These are phyloP conservation scores for Gossypium laxum DNA, from an alignment of 441 rosid species.

Conservation along the genomic window DNA sequence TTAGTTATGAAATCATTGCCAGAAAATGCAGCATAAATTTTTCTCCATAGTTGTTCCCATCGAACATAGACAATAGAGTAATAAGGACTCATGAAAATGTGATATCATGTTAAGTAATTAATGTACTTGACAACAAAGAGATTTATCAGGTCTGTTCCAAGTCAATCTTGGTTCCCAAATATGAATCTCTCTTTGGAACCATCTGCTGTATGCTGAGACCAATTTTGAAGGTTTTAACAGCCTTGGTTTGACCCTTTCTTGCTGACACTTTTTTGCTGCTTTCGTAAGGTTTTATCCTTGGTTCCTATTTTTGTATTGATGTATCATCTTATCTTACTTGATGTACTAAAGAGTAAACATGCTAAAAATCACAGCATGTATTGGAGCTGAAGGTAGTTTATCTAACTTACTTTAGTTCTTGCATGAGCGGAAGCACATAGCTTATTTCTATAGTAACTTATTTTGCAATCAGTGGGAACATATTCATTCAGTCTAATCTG, in stretches of 20 bases:
- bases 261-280: background rate
- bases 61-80: background rate
- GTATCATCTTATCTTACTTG: background rate
- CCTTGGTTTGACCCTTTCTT: background rate
- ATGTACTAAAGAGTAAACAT: background rate
- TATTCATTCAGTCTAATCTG: background rate
- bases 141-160: background rate
- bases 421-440: background rate
- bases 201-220: background rate
- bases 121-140: background rate
- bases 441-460: background rate
- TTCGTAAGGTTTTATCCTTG: background rate
- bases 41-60: background rate
- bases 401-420: constrained; percentile 8
- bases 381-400: background rate
- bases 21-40: background rate
- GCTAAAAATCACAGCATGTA: background rate
- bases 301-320: background rate
- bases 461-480: background rate
- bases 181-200: constrained; percentile 4
- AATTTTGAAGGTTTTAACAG: background rate
- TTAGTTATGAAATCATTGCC: background rate
- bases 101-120: background rate
- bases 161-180: background rate
- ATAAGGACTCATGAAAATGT: background rate